These are phyloP conservation scores for Grosmannia penicillata DNA, from an alignment of 2,329 filamentous ascomycete species.

Conservation along the genomic window DNA sequence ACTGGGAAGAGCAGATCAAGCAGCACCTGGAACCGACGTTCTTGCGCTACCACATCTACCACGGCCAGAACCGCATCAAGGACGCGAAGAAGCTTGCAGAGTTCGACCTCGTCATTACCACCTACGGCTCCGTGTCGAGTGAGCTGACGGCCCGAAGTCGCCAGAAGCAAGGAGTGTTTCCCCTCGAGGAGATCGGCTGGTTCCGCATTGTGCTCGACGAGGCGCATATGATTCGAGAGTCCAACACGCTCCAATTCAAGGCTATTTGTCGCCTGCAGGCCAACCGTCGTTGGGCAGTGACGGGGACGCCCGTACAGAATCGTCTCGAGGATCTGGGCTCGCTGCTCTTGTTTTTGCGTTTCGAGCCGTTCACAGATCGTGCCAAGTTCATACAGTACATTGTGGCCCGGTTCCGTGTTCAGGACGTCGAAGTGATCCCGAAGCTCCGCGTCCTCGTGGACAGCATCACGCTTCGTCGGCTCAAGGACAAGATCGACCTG, in stretches of 20 bases:
- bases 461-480: conserved; percentile 79
- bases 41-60: conserved; percentile 69
- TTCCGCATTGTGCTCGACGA: conserved; percentile 91
- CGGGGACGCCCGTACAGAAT: conserved; percentile 91
- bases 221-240: conserved; percentile 86
- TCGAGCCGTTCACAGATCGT: conserved; percentile 73
- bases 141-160: conserved; percentile 55
- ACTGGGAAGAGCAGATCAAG: conserved; percentile 88
- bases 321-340: conserved; percentile 80
- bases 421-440: conserved; percentile 68
- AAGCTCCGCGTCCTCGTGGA: conserved; percentile 83
- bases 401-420: conserved; percentile 71
- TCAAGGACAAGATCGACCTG: conserved; percentile 83
- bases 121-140: conserved; percentile 75
- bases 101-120: conserved; percentile 80
- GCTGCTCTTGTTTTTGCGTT: conserved; percentile 68
- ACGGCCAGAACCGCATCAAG: conserved; percentile 62
- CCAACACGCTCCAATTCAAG: conserved; percentile 66
- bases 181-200: conserved; percentile 71
- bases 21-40: conserved; percentile 54
- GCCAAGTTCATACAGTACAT: conserved; percentile 67
- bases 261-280: conserved; percentile 69
- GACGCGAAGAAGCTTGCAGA: conserved; percentile 52
- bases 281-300: conserved; percentile 87
- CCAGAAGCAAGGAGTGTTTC: conserved; percentile 42